Evolutionary conservation across 225 moss, liverwort and hornwort species (phyloP).

Genomic region (Asterella californica): DNA sequence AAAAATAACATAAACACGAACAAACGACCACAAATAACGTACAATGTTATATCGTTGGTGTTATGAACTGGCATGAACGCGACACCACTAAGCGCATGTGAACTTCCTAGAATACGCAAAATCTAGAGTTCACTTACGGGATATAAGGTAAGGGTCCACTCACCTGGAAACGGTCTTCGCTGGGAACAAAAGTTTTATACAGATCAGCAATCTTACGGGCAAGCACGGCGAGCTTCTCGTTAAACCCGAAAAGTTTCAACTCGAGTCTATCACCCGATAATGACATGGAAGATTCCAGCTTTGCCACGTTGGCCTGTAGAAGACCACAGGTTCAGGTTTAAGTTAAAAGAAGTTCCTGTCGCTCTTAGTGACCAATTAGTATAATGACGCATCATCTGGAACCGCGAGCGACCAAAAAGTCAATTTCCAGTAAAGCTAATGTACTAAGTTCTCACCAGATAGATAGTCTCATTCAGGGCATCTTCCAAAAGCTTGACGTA

Average conservation of each 20-base stretch:
- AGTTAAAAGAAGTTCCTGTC: background rate
- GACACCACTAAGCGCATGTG: background rate
- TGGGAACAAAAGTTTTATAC: conserved; percentile 60
- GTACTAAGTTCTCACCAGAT: conserved; percentile 45
- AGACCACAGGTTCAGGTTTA: background rate
- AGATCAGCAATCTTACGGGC: conserved; percentile 75
- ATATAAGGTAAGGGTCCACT: background rate
- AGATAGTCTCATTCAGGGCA: conserved; percentile 86
- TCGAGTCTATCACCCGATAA: conserved; percentile 74
- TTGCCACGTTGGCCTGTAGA: conserved; percentile 91
- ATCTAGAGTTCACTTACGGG: background rate
- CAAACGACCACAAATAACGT: background rate
- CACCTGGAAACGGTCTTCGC: conserved; percentile 77
- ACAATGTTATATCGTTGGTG: background rate
- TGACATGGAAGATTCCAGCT: conserved; percentile 71
- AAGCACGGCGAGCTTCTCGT: conserved; percentile 87
- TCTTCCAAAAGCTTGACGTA: conserved; percentile 81
- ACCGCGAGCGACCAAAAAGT: too few species aligned
- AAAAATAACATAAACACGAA: background rate
- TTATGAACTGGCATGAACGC: background rate
- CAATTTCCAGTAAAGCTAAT: too few species aligned
- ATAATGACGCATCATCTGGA: background rate
- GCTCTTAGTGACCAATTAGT: background rate
- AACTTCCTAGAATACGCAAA: background rate
- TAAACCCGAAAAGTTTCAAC: conserved; percentile 85